Evolutionary conservation across 306 rosid genomes (phyloP), one percentile per base, ranked within the genome.

Genomic region (Vicia villosa): DNA sequence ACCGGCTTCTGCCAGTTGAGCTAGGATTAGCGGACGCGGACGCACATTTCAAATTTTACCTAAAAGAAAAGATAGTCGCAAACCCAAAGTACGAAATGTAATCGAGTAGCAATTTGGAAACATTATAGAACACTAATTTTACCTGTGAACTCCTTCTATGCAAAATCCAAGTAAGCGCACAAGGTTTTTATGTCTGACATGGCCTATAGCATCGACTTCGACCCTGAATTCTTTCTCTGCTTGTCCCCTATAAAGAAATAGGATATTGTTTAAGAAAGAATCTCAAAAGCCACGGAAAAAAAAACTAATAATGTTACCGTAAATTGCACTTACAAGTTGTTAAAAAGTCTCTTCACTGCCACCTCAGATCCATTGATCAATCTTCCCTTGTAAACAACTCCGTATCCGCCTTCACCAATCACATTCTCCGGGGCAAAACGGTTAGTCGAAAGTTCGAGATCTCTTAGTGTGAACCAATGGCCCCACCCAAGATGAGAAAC

Each of bases 151-250:
- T 74, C 97, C 98, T 88, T 94, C 98, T 13, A 94, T 52, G 77
- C 98, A 94, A 82, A 79, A 94, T 67, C 98, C 98, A 13, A 94
- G 86, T 42, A 94, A 76, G 9, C 97, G 97, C 62, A 94, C 98
- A 26, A 94, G 97, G 83, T 94, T 88, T 77, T 94, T 94, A 70
- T 94, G 98, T 50, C 96, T 81, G 63, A 94, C 97, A 78, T 90
- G 97, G 41, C 98, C 98, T 57, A 94, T 94, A 59, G 97, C 98
- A 76, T 94, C 98, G 72, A 94, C 98, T 85, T 94, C 97, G 74
- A 87, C 97, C 77, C 92, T 90, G 77, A 94, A 94, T 77, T 94
- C 98, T 70, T 81, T 90, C 87, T 94, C 98, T 5, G 98, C 98
- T 68, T 94, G 97, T 62, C 97, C 97, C 94, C 98, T 93, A 63